Conservation (phyloP, 1,139 yeast genomes). For the Yamadazyma triangularis region DNA sequence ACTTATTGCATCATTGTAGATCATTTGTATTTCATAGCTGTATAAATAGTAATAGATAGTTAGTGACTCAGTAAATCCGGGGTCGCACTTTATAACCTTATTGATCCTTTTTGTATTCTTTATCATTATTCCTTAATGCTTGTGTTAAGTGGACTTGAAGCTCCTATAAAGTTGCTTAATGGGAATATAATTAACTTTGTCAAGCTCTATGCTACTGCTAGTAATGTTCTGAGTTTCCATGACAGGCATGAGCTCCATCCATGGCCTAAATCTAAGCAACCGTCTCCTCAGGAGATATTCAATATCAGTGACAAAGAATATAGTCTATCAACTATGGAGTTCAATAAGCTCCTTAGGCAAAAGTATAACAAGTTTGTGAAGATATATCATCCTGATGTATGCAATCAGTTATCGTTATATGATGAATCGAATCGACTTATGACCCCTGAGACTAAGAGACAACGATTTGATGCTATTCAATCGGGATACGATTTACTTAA, state of each 20-base stretch:
- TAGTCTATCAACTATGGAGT: conserved; percentile 22
- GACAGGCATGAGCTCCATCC: conserved; percentile 21
- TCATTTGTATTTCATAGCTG: too few relatives aligned
- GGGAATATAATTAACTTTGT: too few relatives aligned
- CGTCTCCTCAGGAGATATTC: conserved; percentile 76
- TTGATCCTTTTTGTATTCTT: too few relatives aligned
- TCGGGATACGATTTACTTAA: conserved; percentile 70
- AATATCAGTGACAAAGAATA: conserved; percentile 27
- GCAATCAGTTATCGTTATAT: conserved; percentile 21
- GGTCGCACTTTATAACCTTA: too few relatives aligned
- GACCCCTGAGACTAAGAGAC: conserved; percentile 41
- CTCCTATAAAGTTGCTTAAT: too few relatives aligned
- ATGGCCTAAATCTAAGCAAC: conserved; percentile 61
- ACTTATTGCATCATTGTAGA: conserved; percentile 17
- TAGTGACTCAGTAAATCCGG: too few relatives aligned
- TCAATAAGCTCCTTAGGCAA: conserved; percentile 45
- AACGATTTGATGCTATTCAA: conserved; percentile 65
- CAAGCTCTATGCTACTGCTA: conserved; percentile 9
- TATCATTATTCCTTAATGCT: too few relatives aligned
- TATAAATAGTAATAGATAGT: too few relatives aligned
- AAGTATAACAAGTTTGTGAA: conserved; percentile 67
- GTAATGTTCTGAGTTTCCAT: conserved; percentile 14
- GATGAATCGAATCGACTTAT: conserved; percentile 24
- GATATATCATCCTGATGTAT: conserved; percentile 81
- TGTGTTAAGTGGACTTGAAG: too few relatives aligned